Evolutionary conservation across 805 yeast species (phyloP).

Genomic region (Zygosaccharomyces siamensis): DNA sequence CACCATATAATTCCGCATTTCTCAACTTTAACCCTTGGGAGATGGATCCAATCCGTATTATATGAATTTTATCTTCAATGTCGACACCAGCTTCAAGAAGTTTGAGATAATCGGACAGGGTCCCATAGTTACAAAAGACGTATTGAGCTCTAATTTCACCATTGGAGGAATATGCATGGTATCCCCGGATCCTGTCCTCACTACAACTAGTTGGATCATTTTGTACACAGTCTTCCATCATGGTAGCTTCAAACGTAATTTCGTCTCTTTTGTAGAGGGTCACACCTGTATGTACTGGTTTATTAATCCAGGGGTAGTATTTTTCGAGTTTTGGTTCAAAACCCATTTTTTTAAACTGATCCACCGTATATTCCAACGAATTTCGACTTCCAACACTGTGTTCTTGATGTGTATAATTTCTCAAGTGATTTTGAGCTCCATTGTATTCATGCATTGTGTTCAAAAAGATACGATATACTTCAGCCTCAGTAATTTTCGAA

Average conservation of each 20-base stretch:
- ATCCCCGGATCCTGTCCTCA: slow-evolving; percentile 43
- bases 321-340: slow-evolving; percentile 47
- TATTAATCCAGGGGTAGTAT: slow-evolving; percentile 53
- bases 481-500: slow-evolving; percentile 58
- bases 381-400: slow-evolving; percentile 43
- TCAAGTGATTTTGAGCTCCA: slow-evolving; percentile 31
- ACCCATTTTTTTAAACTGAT: slow-evolving; percentile 48
- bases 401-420: slow-evolving; percentile 12
- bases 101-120: slow-evolving; percentile 46
- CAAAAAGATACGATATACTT: slow-evolving; percentile 60
- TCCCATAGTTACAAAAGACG: slow-evolving; percentile 60
- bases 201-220: slow-evolving; percentile 41
- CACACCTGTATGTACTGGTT: slow-evolving; percentile 45
- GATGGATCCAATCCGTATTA: slow-evolving; percentile 48
- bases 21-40: slow-evolving; percentile 54
- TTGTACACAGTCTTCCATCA: slow-evolving; percentile 45
- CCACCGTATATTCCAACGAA: slow-evolving; percentile 46
- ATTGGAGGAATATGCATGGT: slow-evolving; percentile 60
- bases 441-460: slow-evolving; percentile 37
- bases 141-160: slow-evolving; percentile 55
- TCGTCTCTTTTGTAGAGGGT: slow-evolving; percentile 33
- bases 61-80: slow-evolving; percentile 52
- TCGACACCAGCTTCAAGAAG: slow-evolving; percentile 40
- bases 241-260: slow-evolving; percentile 43
- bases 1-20: slow-evolving; percentile 60